Percentiles rank a stretch among this genome's conserved stretches.
Conservation (phyloP, 2,329 filamentous ascomycete species). For the Botrytis aclada region DNA sequence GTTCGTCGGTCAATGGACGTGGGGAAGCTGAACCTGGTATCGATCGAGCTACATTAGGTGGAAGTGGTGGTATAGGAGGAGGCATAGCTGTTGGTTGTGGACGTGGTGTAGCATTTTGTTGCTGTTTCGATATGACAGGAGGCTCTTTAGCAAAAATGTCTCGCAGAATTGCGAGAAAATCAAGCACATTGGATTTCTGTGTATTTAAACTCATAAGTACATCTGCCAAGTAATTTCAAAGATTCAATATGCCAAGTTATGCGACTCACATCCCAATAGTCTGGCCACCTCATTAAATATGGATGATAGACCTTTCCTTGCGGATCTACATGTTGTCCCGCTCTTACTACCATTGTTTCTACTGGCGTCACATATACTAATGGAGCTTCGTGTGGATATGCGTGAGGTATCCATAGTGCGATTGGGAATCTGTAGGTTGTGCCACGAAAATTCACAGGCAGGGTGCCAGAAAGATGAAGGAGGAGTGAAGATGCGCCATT, state of each 20-base stretch:
- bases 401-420: conserved; percentile 88
- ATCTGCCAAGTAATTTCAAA: conserved; percentile 4
- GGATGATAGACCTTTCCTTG: conserved; percentile 95
- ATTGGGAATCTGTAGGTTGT: conserved; percentile 88
- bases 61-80: conserved; percentile 70
- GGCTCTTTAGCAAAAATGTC: conserved; percentile 94
- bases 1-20: conserved; percentile 36
- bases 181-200: conserved; percentile 77
- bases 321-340: conserved; percentile 90
- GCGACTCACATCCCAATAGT: conserved; percentile 80
- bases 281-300: conserved; percentile 84
- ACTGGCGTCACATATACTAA: conserved; percentile 86
- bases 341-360: conserved; percentile 82
- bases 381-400: conserved; percentile 82
- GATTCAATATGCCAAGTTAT: background rate
- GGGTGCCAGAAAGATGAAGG: conserved; percentile 78
- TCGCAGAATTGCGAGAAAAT: conserved; percentile 77
- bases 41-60: conserved; percentile 56
- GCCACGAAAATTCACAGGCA: conserved; percentile 89
- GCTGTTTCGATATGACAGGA: conserved; percentile 74
- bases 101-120: conserved; percentile 45
- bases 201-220: conserved; percentile 30
- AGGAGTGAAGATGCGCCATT: conserved; percentile 84
- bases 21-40: conserved; percentile 40
- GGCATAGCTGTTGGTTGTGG: conserved; percentile 45